These are phyloP conservation scores for Naumovozyma castellii DNA, from an alignment of 805 yeast species.

Conservation along the genomic window DNA sequence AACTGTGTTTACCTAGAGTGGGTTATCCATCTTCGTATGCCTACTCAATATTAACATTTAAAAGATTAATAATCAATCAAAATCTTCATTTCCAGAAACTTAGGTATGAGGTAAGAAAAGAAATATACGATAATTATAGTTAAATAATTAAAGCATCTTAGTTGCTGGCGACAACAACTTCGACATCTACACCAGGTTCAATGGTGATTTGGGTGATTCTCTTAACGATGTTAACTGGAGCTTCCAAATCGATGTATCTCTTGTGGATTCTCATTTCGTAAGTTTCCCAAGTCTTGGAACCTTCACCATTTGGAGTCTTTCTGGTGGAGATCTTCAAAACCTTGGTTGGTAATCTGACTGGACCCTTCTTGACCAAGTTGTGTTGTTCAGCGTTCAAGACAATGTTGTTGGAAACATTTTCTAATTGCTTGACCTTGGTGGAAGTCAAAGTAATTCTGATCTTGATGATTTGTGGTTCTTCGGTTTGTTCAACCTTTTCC, in stretches of 20 bases:
- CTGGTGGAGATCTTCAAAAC: constrained; percentile 96
- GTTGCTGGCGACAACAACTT: constrained; percentile 65
- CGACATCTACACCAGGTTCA: constrained; percentile 99
- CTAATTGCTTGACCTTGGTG: constrained; percentile 96
- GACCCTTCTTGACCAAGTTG: constrained; percentile 91
- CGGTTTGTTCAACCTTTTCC: constrained; percentile 79
- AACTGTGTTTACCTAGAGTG: constrained; percentile 34
- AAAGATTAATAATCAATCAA: not conserved
- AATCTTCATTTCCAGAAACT: too few species aligned
- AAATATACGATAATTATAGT: not conserved
- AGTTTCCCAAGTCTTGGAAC: constrained; percentile 99
- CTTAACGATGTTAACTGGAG: constrained; percentile 89
- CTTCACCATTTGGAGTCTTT: constrained; percentile 99
- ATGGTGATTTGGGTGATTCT: constrained; percentile 95
- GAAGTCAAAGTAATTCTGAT: constrained; percentile 98
- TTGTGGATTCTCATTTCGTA: constrained; percentile 99
- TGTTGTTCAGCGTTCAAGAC: constrained; percentile 76
- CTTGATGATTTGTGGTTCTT: constrained; percentile 80
- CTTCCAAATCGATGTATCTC: constrained; percentile 97
- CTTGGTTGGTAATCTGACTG: constrained; percentile 99
- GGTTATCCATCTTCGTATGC: constrained; percentile 16
- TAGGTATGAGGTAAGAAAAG: too few species aligned
- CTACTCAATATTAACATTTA: too few species aligned
- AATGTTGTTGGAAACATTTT: constrained; percentile 88
- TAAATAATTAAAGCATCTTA: constrained; percentile 7